Percentiles rank a stretch among this genome's conserved stretches.
phyloP scores from a whole-genome alignment of 1,139 yeast species.

The Yamadazyma triangularis region DNA sequence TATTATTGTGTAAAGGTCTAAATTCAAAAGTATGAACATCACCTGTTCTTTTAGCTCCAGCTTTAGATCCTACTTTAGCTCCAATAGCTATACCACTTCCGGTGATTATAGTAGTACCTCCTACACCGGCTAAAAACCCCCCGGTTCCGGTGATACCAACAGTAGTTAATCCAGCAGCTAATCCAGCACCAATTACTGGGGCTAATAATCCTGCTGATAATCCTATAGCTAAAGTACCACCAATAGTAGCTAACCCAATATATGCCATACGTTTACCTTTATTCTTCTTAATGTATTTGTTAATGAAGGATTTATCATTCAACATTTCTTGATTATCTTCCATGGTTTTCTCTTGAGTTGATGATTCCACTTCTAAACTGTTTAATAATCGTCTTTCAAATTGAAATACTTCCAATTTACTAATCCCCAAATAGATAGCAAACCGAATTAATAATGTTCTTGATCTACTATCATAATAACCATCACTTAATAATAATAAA shows the following conservation, averaged over 20 bases:
- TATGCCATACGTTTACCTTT: conserved; percentile 70
- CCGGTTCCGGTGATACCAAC: conserved; percentile 91
- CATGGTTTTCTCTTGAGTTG: conserved; percentile 43
- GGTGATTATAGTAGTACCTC: conserved; percentile 93
- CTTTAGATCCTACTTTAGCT: conserved; percentile 79
- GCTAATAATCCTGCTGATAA: conserved; percentile 93
- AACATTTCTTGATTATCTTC: conserved; percentile 65
- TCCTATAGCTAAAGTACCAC: conserved; percentile 93
- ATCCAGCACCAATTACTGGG: conserved; percentile 97
- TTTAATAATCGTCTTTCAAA: conserved; percentile 91
- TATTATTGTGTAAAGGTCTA: conserved; percentile 86
- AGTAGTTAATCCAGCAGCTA: conserved; percentile 95
- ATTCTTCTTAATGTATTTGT: conserved; percentile 62
- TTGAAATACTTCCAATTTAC: conserved; percentile 66
- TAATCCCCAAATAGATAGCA: conserved; percentile 56
- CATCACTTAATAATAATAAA: conserved; percentile 72
- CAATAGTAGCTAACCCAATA: conserved; percentile 94
- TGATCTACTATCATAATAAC: conserved; percentile 86
- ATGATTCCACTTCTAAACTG: conserved; percentile 72
- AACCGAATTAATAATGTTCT: conserved; percentile 67
- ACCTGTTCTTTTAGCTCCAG: conserved; percentile 84
- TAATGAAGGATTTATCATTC: conserved; percentile 69
- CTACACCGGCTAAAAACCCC: conserved; percentile 92
- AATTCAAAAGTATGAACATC: conserved; percentile 93
- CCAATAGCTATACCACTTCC: conserved; percentile 91